Conservation (phyloP, 2,329 filamentous ascomycete genomes). For the Alternaria incomplexa region DNA sequence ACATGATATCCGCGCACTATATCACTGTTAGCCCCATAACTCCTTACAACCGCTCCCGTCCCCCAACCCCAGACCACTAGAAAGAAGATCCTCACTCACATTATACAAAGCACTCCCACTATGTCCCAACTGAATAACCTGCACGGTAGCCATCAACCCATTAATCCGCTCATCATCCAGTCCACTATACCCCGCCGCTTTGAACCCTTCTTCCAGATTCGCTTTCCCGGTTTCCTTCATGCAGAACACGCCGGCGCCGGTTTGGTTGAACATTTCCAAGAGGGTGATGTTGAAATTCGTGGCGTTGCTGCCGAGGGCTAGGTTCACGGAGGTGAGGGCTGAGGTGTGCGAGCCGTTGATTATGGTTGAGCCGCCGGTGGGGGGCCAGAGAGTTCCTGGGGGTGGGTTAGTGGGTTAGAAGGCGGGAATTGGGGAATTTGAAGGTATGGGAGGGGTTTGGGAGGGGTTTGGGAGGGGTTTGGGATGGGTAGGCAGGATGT, state of each 20-base stretch:
- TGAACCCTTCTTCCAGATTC: slow-evolving; percentile 32
- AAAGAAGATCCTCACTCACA: slow-evolving; percentile 22
- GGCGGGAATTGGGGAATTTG: too few relatives aligned
- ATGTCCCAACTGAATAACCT: slow-evolving; percentile 53
- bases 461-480: too few relatives aligned
- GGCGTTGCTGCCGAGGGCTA: slow-evolving; percentile 51
- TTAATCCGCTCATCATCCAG: slow-evolving; percentile 32
- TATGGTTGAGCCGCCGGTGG: slow-evolving; percentile 51
- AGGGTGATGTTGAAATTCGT: slow-evolving; percentile 56
- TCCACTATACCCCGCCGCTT: slow-evolving; percentile 30
- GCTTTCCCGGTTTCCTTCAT: slow-evolving; percentile 45
- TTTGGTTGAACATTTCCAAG: slow-evolving; percentile 55
- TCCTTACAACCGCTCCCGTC: too few relatives aligned
- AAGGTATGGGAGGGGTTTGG: neutral
- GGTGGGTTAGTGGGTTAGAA: neutral
- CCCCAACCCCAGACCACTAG: too few relatives aligned
- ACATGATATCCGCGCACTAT: slow-evolving; percentile 54
- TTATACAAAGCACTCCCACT: slow-evolving; percentile 54
- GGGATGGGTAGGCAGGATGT: neutral
- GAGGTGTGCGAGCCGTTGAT: slow-evolving; percentile 52
- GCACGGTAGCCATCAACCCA: slow-evolving; percentile 52
- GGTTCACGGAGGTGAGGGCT: slow-evolving; percentile 56
- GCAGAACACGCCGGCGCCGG: slow-evolving; percentile 56
- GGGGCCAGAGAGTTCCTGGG: slow-evolving; percentile 49
- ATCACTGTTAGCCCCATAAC: too few relatives aligned